These are phyloP conservation scores for Auriscalpium microsporum DNA, from an alignment of 768 basidiomycete genomes.

Conservation along the genomic window DNA sequence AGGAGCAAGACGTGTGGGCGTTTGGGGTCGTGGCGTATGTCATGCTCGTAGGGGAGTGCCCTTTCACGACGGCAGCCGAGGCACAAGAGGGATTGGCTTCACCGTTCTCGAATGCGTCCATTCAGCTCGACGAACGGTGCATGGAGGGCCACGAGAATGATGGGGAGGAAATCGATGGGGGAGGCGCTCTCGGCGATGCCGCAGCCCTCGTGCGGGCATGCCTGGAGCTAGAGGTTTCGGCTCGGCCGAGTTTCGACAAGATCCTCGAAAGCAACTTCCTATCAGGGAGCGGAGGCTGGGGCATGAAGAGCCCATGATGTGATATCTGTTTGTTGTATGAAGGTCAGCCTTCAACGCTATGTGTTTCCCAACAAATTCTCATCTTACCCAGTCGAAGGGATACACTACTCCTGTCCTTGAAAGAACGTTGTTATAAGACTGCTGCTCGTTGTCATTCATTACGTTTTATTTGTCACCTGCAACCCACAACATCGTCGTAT, in stretches of 20 bases:
- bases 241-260: constrained; percentile 80
- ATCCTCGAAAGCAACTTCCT: constrained; percentile 78
- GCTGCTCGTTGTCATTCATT: background rate
- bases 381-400: background rate
- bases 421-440: too few species aligned
- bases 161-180: constrained; percentile 75
- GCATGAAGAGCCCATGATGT: constrained; percentile 21
- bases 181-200: constrained; percentile 78
- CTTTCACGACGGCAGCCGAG: constrained; percentile 85
- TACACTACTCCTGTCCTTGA: too few species aligned
- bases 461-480: background rate
- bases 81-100: constrained; percentile 78
- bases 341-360: background rate
- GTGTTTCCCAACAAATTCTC: background rate
- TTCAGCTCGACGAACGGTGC: constrained; percentile 73
- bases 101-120: constrained; percentile 68
- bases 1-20: constrained; percentile 98
- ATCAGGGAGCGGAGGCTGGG: constrained; percentile 71
- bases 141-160: constrained; percentile 62
- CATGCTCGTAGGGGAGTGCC: constrained; percentile 85
- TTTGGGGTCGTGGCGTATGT: constrained; percentile 97
- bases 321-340: background rate
- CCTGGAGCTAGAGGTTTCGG: constrained; percentile 66
- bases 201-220: constrained; percentile 79
- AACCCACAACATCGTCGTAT: background rate